Conservation (phyloP, 148 eudicot genomes). For the Pouteria glomerata region DNA sequence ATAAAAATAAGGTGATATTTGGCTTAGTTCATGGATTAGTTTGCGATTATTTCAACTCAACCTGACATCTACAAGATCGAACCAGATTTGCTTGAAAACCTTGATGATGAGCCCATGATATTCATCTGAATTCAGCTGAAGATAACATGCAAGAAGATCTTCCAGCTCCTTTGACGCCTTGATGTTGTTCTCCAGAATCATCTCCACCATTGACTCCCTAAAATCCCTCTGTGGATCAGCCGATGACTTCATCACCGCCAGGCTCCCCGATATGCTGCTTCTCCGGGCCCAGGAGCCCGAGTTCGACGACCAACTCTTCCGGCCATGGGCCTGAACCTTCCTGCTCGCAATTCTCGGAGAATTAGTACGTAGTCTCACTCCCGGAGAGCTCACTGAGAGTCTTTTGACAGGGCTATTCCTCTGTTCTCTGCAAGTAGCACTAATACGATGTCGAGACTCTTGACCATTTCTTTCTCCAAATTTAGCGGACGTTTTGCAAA, state of each 20-base stretch:
- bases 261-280: slow-evolving; percentile 54
- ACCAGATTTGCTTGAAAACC: slow-evolving; percentile 93
- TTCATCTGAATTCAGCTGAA: slow-evolving; percentile 68
- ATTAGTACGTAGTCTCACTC: slow-evolving; percentile 50
- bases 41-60: slow-evolving; percentile 13
- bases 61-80: slow-evolving; percentile 38
- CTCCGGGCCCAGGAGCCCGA: neutral
- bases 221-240: slow-evolving; percentile 66
- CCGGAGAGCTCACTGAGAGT: slow-evolving; percentile 16
- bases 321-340: slow-evolving; percentile 24
- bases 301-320: neutral
- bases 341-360: slow-evolving; percentile 52
- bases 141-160: slow-evolving; percentile 76
- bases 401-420: slow-evolving; percentile 19
- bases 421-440: slow-evolving; percentile 1
- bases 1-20: no score
- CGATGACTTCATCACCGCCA: slow-evolving; percentile 80
- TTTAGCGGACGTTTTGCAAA: neutral
- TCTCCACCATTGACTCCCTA: slow-evolving; percentile 89
- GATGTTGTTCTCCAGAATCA: slow-evolving; percentile 70
- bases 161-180: slow-evolving; percentile 66
- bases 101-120: slow-evolving; percentile 77
- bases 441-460: no score
- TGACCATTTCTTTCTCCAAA: neutral
- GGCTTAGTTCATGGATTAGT: neutral